Conservation (phyloP, 148 eudicot genomes). For the Arctostaphylos glauca region DNA sequence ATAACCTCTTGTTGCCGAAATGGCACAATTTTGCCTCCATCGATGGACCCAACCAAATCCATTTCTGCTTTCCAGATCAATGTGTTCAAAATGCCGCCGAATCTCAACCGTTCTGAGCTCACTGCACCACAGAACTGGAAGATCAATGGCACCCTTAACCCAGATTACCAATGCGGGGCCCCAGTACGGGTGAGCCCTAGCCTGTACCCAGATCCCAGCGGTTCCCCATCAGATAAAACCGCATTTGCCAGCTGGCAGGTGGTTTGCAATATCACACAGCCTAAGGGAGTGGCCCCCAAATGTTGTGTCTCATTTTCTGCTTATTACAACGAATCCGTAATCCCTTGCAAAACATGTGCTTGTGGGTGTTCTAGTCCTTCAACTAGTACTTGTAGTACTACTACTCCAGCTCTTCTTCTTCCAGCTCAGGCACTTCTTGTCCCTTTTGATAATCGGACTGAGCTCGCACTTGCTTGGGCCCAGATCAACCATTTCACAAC, state of each 20-base stretch:
- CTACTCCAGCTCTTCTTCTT: constrained; percentile 71
- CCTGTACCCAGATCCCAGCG: constrained; percentile 25
- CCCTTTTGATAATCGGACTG: constrained; percentile 81
- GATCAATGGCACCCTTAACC: constrained; percentile 38
- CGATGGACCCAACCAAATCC: constrained; percentile 65
- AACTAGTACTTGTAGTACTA: constrained; percentile 44
- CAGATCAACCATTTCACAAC: constrained; percentile 48
- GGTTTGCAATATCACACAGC: constrained; percentile 47
- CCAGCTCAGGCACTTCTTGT: constrained; percentile 84
- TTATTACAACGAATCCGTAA: constrained; percentile 42
- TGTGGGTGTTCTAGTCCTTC: constrained; percentile 52
- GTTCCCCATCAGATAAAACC: constrained; percentile 29
- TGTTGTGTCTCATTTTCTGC: constrained; percentile 64
- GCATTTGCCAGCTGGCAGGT: constrained; percentile 60
- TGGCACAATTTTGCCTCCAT: constrained; percentile 65
- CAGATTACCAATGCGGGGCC: constrained; percentile 30
- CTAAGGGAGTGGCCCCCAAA: constrained; percentile 29
- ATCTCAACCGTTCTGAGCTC: constrained; percentile 33
- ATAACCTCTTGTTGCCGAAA: constrained; percentile 67
- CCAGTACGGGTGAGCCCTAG: constrained; percentile 32
- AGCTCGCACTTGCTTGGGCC: constrained; percentile 70
- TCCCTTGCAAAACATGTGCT: constrained; percentile 65
- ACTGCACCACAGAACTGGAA: constrained; percentile 38
- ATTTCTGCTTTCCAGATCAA: constrained; percentile 44
- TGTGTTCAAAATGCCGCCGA: constrained; percentile 34